Base-by-base conservation (phyloP, 2,329 filamentous ascomycete genomes). In the Thelonectria blattea region DNA sequence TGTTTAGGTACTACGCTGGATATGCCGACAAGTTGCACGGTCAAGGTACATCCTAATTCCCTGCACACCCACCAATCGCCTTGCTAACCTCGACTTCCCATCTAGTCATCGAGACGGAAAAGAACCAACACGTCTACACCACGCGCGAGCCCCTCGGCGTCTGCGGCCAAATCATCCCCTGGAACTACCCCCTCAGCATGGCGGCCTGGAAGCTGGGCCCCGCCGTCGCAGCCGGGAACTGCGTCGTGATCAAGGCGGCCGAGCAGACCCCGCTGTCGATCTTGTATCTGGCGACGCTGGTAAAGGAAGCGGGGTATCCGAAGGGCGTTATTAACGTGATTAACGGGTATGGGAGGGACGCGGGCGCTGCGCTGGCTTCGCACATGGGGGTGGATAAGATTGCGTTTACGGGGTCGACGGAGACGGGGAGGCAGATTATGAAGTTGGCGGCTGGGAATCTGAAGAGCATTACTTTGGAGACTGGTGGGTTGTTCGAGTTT, bases 21-120 rank as follows among this genome's bases (percentile, higher is more conserved):
- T 93, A 85, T 76, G 88, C 90, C 30, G 90, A 93, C 76, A 93
- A 93, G 79, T 86, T 52, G 10, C 20, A 27, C 37, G 34, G 49
- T 8, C 34, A 41, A 34, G 17, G 11, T 22, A 51, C 12, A 15
- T 6, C 5, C 32, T 9, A 30, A 30, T 24, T 24, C 7, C 22
- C 22, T 24, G 22, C n/a, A 24, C 22, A 30, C 5, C 8, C 8
- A 10, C 5, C 5, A 30, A 9, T 9, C 27, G 8, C 27, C 27
- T 30, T 7, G 5, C 27, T 30, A 30, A 30, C 8, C 27, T 10
- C 4, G 7, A 24, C 7, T 30, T 8, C 5, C 8, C 27, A 7
- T 30, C 8, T 30, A 30, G 27, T 30, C 27, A 30, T 30, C 27
- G 27, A 30, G 27, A 30, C 27, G 8, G 27, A 30, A 41, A n/a